A percentile compares a stretch with the other conserved stretches of the same genome.
Evolutionary conservation across 352 stramenopile genomes (phyloP).

Genomic region (Poterioochromonas sp.): DNA sequence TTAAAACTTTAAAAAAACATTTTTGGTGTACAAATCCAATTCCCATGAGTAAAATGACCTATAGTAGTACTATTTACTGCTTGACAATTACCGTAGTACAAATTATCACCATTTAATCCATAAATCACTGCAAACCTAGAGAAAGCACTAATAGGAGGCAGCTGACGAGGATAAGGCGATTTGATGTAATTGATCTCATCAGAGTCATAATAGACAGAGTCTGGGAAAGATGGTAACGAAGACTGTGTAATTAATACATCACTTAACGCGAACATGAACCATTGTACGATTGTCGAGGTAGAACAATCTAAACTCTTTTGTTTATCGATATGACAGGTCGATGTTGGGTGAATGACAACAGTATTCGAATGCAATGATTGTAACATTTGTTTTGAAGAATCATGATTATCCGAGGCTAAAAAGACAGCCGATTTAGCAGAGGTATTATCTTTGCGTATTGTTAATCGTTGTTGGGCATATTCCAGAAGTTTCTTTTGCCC

Average conservation of each 20-base stretch:
- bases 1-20: background rate
- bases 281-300: background rate
- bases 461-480: too few species aligned
- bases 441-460: background rate
- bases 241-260: constrained; percentile 2
- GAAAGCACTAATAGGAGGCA: background rate
- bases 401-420: background rate
- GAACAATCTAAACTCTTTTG: background rate
- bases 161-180: background rate
- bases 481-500: too few species aligned
- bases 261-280: constrained; percentile 6
- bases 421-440: background rate
- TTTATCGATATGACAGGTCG: constrained; percentile 9
- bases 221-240: background rate
- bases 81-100: background rate
- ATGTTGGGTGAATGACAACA: background rate
- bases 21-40: background rate
- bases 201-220: background rate
- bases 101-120: background rate
- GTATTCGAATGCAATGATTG: background rate
- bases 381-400: background rate
- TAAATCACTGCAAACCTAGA: background rate
- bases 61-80: too few species aligned
- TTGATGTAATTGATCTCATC: background rate
- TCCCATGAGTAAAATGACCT: background rate